Conservation (phyloP, 2,329 filamentous ascomycete genomes). For the Colletotrichum musae region DNA sequence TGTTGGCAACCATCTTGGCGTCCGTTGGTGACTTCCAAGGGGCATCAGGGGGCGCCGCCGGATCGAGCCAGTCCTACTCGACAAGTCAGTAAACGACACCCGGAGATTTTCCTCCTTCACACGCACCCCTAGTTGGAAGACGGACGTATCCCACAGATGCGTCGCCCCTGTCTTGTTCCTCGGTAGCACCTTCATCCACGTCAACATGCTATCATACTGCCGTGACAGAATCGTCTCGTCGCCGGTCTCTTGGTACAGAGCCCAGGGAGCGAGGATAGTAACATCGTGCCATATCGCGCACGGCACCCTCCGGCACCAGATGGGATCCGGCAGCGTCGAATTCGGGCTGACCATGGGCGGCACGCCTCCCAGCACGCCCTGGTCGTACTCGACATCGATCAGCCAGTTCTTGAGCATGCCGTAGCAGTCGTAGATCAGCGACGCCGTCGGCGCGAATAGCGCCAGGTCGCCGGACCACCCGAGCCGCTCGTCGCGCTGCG, state of each 20-base stretch:
- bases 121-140: constrained; percentile 25
- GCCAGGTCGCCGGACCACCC: constrained; percentile 36
- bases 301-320: constrained; percentile 41
- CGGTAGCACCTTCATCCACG: constrained; percentile 10
- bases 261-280: constrained; percentile 28
- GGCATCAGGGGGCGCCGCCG: constrained; percentile 47
- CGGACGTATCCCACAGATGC: constrained; percentile 19
- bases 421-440: constrained; percentile 21
- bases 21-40: constrained; percentile 48
- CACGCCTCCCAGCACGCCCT: constrained; percentile 51
- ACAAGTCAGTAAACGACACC: neutral
- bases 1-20: constrained; percentile 49
- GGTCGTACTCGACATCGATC: constrained; percentile 42
- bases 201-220: constrained; percentile 27
- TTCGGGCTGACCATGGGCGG: constrained; percentile 50
- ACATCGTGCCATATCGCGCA: constrained; percentile 38
- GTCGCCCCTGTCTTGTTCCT: constrained; percentile 12
- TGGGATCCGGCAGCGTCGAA: constrained; percentile 39
- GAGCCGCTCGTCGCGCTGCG: constrained; percentile 33
- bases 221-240: constrained; percentile 16
- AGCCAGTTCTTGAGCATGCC: constrained; percentile 36
- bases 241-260: constrained; percentile 21
- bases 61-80: constrained; percentile 50
- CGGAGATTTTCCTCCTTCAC: rapidly evolving
- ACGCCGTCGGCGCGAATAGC: constrained; percentile 32